phyloP scores from a whole-genome alignment of 2,329 filamentous ascomycete genomes.

The Fusarium fracticaudum region DNA sequence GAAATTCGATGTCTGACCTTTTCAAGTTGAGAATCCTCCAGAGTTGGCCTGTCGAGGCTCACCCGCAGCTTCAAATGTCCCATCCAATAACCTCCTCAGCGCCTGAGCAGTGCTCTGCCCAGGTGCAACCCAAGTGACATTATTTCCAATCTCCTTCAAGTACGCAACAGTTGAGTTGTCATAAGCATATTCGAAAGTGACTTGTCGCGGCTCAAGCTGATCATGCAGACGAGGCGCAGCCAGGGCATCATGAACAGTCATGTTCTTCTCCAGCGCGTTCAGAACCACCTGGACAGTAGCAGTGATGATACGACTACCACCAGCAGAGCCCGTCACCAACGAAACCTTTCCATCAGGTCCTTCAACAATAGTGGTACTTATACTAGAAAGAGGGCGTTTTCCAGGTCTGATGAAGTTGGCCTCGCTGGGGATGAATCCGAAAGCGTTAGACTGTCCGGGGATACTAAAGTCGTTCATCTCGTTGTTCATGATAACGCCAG shows the following conservation, averaged over 20 bases:
- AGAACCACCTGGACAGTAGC: conserved; percentile 81
- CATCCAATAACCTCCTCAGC: conserved; percentile 70
- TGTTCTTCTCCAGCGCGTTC: conserved; percentile 74
- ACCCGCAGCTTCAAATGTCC: conserved; percentile 79
- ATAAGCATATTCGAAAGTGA: conserved; percentile 76
- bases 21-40: conserved; percentile 64
- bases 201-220: conserved; percentile 76
- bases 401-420: conserved; percentile 80
- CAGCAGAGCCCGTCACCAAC: conserved; percentile 79
- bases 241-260: conserved; percentile 71
- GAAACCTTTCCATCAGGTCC: conserved; percentile 73
- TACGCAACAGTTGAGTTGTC: conserved; percentile 75
- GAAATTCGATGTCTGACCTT: fast-evolving
- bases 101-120: conserved; percentile 78
- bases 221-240: conserved; percentile 80
- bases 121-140: conserved; percentile 75
- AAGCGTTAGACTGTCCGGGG: conserved; percentile 74
- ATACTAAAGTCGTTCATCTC: conserved; percentile 80
- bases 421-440: conserved; percentile 79
- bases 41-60: conserved; percentile 84
- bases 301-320: conserved; percentile 86
- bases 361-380: conserved; percentile 81
- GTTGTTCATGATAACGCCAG: conserved; percentile 77
- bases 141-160: conserved; percentile 74
- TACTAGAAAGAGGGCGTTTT: conserved; percentile 82